These are phyloP conservation scores for Saksenaea oblongispora DNA, from an alignment of 371 early-diverging fungal genomes.

Conservation along the genomic window DNA sequence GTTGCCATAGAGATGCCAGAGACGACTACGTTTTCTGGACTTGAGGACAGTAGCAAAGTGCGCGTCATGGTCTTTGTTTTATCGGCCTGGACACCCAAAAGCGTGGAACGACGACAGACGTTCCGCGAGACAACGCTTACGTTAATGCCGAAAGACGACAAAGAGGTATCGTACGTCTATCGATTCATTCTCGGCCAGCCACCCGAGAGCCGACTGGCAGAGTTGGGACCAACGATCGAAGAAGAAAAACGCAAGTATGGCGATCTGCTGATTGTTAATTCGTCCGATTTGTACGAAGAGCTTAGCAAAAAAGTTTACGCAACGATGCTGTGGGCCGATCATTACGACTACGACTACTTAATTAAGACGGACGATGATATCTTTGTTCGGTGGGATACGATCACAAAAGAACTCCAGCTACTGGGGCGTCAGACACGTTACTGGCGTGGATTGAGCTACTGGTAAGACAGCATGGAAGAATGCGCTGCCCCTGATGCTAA, in stretches of 20 bases:
- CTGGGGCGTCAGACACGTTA: conserved; percentile 56
- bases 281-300: conserved; percentile 53
- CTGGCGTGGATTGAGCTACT: conserved; percentile 65
- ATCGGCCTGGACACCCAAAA: conserved; percentile 60
- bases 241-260: conserved; percentile 40
- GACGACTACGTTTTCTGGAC: conserved; percentile 21
- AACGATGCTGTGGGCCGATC: conserved; percentile 57
- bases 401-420: conserved; percentile 51
- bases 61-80: conserved; percentile 56
- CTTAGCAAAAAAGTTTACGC: conserved; percentile 55
- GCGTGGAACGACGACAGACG: conserved; percentile 44
- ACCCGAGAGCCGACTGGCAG: conserved; percentile 30
- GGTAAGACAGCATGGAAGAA: no score
- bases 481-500: no score
- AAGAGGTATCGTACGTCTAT: conserved; percentile 46
- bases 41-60: conserved; percentile 31
- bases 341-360: conserved; percentile 59
- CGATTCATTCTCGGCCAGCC: conserved; percentile 58
- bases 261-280: conserved; percentile 50
- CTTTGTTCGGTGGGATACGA: conserved; percentile 66
- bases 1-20: conserved; percentile 18
- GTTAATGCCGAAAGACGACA: conserved; percentile 48
- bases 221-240: conserved; percentile 37
- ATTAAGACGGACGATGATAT: conserved; percentile 71
- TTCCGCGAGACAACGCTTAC: conserved; percentile 61